Percentiles rank a stretch among this genome's conserved stretches.
Evolutionary conservation across 139 green algal genomes (phyloP).

Genomic region (Micromonas commoda): DNA sequence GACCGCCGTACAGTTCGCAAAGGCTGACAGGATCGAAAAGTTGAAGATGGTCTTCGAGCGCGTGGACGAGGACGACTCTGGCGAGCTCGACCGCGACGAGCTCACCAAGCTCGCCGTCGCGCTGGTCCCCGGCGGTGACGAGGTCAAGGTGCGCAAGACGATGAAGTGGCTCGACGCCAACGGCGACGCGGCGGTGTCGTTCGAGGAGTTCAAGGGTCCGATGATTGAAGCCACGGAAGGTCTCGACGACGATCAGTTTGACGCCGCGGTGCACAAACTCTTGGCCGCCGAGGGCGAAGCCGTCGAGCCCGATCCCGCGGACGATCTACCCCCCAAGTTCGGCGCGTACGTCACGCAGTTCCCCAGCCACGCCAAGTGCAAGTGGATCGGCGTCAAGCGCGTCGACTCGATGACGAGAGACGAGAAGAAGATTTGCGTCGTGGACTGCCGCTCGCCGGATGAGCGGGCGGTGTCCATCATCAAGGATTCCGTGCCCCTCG

Average conservation of each 20-base stretch:
- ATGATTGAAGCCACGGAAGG: neutral
- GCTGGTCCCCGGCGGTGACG: neutral
- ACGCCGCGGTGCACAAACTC: neutral
- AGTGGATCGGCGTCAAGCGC: neutral
- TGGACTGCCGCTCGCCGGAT: neutral
- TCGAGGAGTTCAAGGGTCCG: neutral
- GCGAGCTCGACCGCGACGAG: slow-evolving; percentile 1
- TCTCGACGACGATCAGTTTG: neutral
- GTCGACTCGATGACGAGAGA: neutral
- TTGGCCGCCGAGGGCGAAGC: neutral
- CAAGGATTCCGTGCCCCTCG: neutral
- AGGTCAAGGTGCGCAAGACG: neutral
- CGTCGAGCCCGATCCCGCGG: neutral
- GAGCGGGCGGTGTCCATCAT: neutral
- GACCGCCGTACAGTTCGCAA: neutral
- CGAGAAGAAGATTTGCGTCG: neutral
- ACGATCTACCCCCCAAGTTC: neutral
- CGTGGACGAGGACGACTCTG: neutral
- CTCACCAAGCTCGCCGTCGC: neutral
- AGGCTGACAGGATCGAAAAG: neutral
- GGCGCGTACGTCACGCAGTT: neutral
- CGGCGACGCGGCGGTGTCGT: neutral
- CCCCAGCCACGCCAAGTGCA: neutral
- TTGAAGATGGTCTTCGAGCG: neutral
- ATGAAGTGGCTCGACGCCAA: neutral